A percentile compares a stretch with the other conserved stretches of the same genome.
Evolutionary conservation across 176 grass and related monocot genomes (phyloP).

Genomic region (Oryza longistaminata): DNA sequence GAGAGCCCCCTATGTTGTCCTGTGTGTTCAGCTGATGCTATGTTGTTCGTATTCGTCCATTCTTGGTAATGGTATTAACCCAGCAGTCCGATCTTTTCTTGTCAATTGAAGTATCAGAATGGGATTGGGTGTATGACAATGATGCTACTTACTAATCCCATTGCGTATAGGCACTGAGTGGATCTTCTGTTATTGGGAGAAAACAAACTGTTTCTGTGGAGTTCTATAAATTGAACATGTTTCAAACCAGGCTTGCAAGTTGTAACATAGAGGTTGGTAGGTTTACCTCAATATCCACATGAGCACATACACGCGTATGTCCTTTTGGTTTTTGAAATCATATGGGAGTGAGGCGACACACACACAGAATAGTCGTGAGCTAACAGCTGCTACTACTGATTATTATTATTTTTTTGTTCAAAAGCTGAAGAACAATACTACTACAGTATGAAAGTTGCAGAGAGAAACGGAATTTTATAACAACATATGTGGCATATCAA

Average conservation of each 20-base stretch:
- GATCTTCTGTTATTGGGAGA: too few species aligned
- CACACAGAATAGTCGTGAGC: neutral
- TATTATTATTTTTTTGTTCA: neutral
- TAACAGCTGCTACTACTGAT: neutral
- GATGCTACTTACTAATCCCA: neutral
- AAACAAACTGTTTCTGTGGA: too few species aligned
- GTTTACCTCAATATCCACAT: constrained; percentile 40
- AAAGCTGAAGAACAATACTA: neutral
- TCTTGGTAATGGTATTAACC: neutral
- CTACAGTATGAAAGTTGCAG: neutral
- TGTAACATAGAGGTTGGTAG: constrained; percentile 15
- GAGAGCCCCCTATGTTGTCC: constrained; percentile 24
- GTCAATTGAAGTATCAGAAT: too few species aligned
- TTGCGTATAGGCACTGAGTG: too few species aligned
- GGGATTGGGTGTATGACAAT: too few species aligned
- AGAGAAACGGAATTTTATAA: neutral
- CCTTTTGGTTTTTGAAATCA: neutral
- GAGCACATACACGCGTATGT: neutral
- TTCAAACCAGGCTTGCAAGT: neutral
- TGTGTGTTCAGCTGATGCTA: neutral
- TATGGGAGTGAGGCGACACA: constrained; percentile 9
- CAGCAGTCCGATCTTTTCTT: neutral
- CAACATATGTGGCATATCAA: neutral
- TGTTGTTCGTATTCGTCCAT: neutral
- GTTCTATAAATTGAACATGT: neutral